Evolutionary conservation across 148 eudicot species (phyloP), one percentile per base, ranked within the genome.

Genomic region (Tetragonia tetragonoides): DNA sequence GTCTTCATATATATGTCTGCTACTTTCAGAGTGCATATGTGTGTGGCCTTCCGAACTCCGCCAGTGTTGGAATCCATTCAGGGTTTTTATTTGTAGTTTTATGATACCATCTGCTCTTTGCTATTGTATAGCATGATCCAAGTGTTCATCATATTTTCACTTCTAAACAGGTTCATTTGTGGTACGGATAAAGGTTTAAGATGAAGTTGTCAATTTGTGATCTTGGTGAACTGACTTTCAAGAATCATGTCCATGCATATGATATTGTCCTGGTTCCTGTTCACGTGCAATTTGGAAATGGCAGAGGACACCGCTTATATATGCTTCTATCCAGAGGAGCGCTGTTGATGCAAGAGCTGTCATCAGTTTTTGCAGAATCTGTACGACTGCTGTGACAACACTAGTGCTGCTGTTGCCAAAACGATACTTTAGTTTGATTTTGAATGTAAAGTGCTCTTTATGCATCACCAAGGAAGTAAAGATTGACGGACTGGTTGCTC

Each of bases 91-190:
- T 12, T 17, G 34, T 46, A 49, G 42, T 17, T 68, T 15, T 46
- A 39, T 49, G 39, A 16, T 64, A 24, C 47, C 62, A 34, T 11
- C 37, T 69, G 24, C 5, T 46, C 1, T n/a, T 39, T 34, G 28
- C 38, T 74, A 56, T 12, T 65, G 71, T 24, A 17, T 39, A 28
- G 77, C 42, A 47, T 28, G 57, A 56, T 21, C 24, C 0, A 37
- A 38, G 44, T 21, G 57, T 21, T 46, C 10, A 7, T 77, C 42
- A 56, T 42, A 6, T n/a, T 28, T 78, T 71, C 66, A 64, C 46
- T 81, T 49, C 63, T 67, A 84, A 77, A 75, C 94, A 95, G 99
- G 99, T 87, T 95, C 99, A 7, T 93, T 95, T 82, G 83, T 86
- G 80, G 79, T 86, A 15, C 87, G 99, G 54, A 91, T 95, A 79